Conservation (phyloP, 2,329 filamentous ascomycete species). For the Aspergillus arachidicola region DNA sequence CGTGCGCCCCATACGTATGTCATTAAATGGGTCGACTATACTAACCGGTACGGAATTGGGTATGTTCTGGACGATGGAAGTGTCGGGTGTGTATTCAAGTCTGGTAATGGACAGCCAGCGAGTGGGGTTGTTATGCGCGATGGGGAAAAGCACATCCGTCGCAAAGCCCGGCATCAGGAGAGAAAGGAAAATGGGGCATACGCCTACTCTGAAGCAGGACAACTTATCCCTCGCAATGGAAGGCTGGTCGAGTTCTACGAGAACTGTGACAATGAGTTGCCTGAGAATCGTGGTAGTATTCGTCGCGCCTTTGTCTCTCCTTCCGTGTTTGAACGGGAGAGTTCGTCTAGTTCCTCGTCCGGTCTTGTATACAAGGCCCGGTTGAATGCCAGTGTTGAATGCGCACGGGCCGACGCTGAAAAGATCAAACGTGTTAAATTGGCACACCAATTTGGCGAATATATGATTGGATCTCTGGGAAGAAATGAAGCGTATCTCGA, state of each 20-base stretch:
- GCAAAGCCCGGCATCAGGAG: constrained; percentile 45
- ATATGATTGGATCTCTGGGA: constrained; percentile 53
- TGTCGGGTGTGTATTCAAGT: constrained; percentile 54
- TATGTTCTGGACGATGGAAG: constrained; percentile 55
- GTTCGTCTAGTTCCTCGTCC: constrained; percentile 25
- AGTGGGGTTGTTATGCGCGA: constrained; percentile 51
- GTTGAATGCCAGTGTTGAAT: constrained; percentile 33
- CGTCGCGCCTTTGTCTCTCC: constrained; percentile 44
- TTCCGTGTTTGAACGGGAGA: constrained; percentile 42
- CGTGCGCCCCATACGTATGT: constrained; percentile 48
- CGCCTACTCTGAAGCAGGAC: constrained; percentile 44
- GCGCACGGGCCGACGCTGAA: constrained; percentile 45
- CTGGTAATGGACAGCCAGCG: constrained; percentile 46
- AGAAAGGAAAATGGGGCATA: constrained; percentile 28
- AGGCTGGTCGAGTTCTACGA: constrained; percentile 53
- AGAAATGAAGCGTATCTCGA: constrained; percentile 37
- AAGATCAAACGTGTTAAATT: constrained; percentile 52
- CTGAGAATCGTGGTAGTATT: constrained; percentile 39
- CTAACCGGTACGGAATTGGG: constrained; percentile 54
- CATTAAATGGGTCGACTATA: constrained; percentile 58
- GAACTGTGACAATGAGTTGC: constrained; percentile 39
- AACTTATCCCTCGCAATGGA: constrained; percentile 47
- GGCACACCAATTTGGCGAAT: constrained; percentile 55
- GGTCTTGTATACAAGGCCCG: constrained; percentile 36
- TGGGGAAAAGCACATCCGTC: constrained; percentile 50